Evolutionary conservation across 139 green algal genomes (phyloP).

Genomic region (Axilococcus clingmanii): DNA sequence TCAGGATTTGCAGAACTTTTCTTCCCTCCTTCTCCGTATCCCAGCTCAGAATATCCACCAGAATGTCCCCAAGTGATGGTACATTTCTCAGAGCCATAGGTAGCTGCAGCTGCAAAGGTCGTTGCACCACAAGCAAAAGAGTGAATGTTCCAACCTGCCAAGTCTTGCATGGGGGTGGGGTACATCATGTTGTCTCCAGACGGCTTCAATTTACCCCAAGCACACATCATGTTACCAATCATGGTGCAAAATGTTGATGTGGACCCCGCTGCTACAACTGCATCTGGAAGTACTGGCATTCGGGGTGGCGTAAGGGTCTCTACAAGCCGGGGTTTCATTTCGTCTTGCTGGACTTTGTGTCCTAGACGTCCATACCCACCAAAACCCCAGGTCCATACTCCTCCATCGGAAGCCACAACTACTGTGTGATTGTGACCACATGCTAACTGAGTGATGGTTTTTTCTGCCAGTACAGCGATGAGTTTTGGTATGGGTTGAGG

Average conservation of each 20-base stretch:
- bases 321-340: slow-evolving; percentile 58
- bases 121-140: slow-evolving; percentile 64
- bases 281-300: slow-evolving; percentile 22
- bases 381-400: slow-evolving; percentile 39
- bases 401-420: slow-evolving; percentile 27
- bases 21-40: slow-evolving; percentile 74
- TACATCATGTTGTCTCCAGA: slow-evolving; percentile 83
- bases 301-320: slow-evolving; percentile 57
- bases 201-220: slow-evolving; percentile 87
- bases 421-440: slow-evolving; percentile 79
- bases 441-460: slow-evolving; percentile 52
- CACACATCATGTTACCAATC: slow-evolving; percentile 71
- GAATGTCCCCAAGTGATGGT: slow-evolving; percentile 76
- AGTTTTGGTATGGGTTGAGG: slow-evolving; percentile 63
- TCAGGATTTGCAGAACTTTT: slow-evolving; percentile 84
- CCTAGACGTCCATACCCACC: slow-evolving; percentile 81
- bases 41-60: slow-evolving; percentile 75
- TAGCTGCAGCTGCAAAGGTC: slow-evolving; percentile 64
- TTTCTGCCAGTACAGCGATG: slow-evolving; percentile 46
- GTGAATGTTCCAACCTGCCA: slow-evolving; percentile 77
- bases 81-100: slow-evolving; percentile 37
- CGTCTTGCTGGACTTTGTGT: slow-evolving; percentile 80
- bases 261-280: slow-evolving; percentile 30
- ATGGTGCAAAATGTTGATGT: slow-evolving; percentile 60
- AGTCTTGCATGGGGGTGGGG: slow-evolving; percentile 60